Evolutionary conservation across 2,329 filamentous ascomycete species (phyloP), one percentile per base, ranked within the genome.

Genomic region (Colletotrichum endophyticum): DNA sequence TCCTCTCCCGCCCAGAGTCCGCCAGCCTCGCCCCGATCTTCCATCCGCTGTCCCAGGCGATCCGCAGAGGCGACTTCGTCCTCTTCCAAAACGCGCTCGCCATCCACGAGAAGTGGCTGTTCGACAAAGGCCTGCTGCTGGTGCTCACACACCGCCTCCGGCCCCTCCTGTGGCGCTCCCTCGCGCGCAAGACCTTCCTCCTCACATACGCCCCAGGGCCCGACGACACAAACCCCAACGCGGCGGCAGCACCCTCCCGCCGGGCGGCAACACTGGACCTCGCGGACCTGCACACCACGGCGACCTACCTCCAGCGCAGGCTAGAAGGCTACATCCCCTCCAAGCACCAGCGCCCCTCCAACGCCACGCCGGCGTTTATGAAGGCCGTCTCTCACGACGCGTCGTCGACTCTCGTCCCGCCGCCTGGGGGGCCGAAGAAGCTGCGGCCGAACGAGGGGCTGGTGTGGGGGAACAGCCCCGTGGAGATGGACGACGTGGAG

Each of bases 101-200:
- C 12, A 82, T 86, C 19, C 88, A 94, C 79, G 91, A 93, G 70
- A 85, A 90, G 63, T 98, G 95, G 93, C 93, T 98, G 75, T 91
- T 95, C 32, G 89, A 91, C 53, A 94, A 93, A 82, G 93, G 95
- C 3, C 89, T 98, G 30, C 90, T 98, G 27, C 89, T 98, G 8
- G 92, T 94, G 16, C 88, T 98, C 13, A 90, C 92, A 5, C 95
- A 95, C 81, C 92, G 95, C 69, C 93, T 96, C 74, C 94, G 97
- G 72, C 92, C 95, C 2, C 88, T 98, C 4, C 91, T 98, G 15
- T 98, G 95, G 95, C 92, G 96, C 16, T 94, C 94, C 2, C 89
- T 99, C 8, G 91, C 94, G 22, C 92, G 96, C 34, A 94, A 93
- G 79, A 92, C 93, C 0, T 98, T 98, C 83, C 86, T 96, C 12